These are phyloP conservation scores for Cokeromyces recurvatus DNA, from an alignment of 371 early-diverging fungal genomes.

Conservation along the genomic window DNA sequence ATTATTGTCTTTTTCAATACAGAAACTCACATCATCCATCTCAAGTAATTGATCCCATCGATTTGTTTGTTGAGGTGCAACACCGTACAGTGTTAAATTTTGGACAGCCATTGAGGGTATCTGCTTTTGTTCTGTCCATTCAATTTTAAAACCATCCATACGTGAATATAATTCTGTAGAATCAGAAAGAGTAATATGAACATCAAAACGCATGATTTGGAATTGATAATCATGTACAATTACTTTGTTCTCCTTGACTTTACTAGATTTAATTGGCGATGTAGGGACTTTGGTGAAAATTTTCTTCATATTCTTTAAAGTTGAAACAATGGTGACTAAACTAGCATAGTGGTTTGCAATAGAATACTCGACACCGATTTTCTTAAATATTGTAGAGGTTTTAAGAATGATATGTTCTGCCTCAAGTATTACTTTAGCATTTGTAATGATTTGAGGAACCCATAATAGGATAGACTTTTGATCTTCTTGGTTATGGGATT, in stretches of 20 bases:
- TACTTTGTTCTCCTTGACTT: too few species aligned
- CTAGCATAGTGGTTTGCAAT: slow-evolving; percentile 27
- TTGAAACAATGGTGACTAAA: slow-evolving; percentile 12
- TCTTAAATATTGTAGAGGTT: slow-evolving; percentile 24
- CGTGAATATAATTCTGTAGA: slow-evolving; percentile 24
- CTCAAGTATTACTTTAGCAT: slow-evolving; percentile 1
- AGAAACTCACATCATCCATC: slow-evolving; percentile 24
- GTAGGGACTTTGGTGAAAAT: not conserved
- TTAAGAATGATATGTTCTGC: not conserved
- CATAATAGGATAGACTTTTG: slow-evolving; percentile 22
- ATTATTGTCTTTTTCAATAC: slow-evolving; percentile 18
- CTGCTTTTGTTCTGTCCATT: slow-evolving; percentile 5
- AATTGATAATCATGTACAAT: slow-evolving; percentile 16
- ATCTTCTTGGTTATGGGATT: slow-evolving; percentile 3
- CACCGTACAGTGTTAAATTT: slow-evolving; percentile 27
- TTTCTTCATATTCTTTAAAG: slow-evolving; percentile 8
- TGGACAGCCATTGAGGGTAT: slow-evolving; percentile 11
- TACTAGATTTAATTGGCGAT: too few species aligned
- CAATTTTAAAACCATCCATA: slow-evolving; percentile 22
- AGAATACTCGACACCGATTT: slow-evolving; percentile 25
- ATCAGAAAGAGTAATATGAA: slow-evolving; percentile 19
- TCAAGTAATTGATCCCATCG: slow-evolving; percentile 43
- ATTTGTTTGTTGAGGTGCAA: slow-evolving; percentile 7
- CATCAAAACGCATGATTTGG: slow-evolving; percentile 30
- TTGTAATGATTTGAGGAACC: slow-evolving; percentile 26